These are phyloP conservation scores for Beauveria medogensis DNA, from an alignment of 2,329 filamentous ascomycete species.

Conservation along the genomic window DNA sequence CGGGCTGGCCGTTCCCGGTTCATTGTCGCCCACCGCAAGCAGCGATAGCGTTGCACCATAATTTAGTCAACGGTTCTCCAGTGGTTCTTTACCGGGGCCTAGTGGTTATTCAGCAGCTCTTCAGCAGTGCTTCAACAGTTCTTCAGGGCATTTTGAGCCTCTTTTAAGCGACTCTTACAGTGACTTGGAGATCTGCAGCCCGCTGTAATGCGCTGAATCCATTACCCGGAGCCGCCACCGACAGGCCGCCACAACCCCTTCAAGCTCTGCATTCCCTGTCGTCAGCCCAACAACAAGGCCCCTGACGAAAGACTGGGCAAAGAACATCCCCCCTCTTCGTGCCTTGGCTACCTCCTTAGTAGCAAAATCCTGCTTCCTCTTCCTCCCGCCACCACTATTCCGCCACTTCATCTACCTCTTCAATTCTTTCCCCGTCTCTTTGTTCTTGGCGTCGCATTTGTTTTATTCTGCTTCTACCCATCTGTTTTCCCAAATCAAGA, in stretches of 20 bases:
- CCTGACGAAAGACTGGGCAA: too few species aligned
- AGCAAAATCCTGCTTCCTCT: not conserved
- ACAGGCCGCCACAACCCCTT: not conserved
- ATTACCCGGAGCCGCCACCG: not conserved
- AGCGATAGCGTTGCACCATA: not conserved
- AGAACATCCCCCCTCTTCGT: not conserved
- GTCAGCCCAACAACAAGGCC: not conserved
- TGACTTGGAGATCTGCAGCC: not conserved
- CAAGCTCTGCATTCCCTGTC: not conserved
- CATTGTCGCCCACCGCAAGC: constrained; percentile 5
- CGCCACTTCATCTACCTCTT: constrained; percentile 4
- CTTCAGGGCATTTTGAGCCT: too few species aligned
- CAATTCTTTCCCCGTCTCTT: not conserved
- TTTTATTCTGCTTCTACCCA: not conserved
- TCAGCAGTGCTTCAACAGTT: too few species aligned
- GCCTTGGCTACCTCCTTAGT: not conserved
- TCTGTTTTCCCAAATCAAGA: not conserved
- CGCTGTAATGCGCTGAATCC: not conserved
- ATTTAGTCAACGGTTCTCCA: not conserved
- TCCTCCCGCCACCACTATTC: not conserved
- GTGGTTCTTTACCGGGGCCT: too few species aligned
- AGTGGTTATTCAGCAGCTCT: not conserved
- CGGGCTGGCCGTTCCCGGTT: constrained; percentile 10
- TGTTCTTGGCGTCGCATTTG: constrained; percentile 5
- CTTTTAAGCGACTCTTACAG: not conserved